Evolutionary conservation across 139 green algal genomes (phyloP).

Genomic region (Chlamydomonas eustigma): DNA sequence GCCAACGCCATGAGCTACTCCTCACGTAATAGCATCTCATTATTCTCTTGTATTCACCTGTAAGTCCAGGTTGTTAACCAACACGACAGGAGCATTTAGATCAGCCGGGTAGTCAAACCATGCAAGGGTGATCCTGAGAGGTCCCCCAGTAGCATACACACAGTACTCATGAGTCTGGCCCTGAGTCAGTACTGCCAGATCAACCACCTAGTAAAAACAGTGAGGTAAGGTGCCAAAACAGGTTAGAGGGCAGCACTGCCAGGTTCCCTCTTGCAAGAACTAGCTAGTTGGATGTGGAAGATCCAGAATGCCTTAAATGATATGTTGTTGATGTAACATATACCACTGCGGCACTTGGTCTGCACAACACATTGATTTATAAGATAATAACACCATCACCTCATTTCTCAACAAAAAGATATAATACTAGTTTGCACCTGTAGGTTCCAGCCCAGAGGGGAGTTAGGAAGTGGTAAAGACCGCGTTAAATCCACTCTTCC

Average conservation of each 20-base stretch:
- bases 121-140: conserved; percentile 69
- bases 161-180: conserved; percentile 60
- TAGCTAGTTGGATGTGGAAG: too few species aligned
- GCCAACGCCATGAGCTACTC: too few species aligned
- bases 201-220: conserved; percentile 36
- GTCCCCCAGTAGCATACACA: conserved; percentile 46
- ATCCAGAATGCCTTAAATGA: too few species aligned
- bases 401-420: too few species aligned
- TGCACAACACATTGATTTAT: too few species aligned
- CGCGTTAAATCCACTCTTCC: conserved; percentile 58
- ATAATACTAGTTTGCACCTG: conserved; percentile 19
- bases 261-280: too few species aligned
- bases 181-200: conserved; percentile 31
- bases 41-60: too few species aligned
- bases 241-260: not conserved
- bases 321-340: too few species aligned
- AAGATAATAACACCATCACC: too few species aligned
- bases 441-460: conserved; percentile 15
- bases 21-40: too few species aligned
- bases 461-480: conserved; percentile 47
- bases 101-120: conserved; percentile 59
- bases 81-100: not conserved
- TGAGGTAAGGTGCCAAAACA: not conserved
- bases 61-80: conserved; percentile 91
- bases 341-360: too few species aligned